Conservation (phyloP, 495 filamentous ascomycete species). For the Xylaria bambusicola region DNA sequence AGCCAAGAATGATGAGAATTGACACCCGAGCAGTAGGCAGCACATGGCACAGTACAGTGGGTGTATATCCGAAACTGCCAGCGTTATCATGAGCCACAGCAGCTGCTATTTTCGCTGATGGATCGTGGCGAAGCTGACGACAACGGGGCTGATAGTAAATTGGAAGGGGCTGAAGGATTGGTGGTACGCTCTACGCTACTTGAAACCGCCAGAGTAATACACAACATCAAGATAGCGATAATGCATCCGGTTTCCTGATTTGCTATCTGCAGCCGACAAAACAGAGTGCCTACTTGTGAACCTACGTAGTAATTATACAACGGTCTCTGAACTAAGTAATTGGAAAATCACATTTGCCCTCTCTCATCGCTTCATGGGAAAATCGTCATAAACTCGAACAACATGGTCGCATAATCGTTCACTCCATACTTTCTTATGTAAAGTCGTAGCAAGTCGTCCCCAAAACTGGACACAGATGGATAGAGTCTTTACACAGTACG, state of each 20-base stretch:
- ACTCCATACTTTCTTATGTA: neutral
- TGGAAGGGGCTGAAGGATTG: constrained; percentile 11
- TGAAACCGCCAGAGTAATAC: no score
- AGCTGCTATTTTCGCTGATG: neutral
- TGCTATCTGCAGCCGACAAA: no score
- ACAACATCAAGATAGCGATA: no score
- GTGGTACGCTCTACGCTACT: neutral
- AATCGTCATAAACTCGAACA: neutral
- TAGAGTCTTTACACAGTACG: neutral
- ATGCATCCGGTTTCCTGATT: no score
- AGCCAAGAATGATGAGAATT: no score
- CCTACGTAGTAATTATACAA: constrained; percentile 4
- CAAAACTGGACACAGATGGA: no score
- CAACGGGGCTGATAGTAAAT: constrained; percentile 11
- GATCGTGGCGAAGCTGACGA: no score
- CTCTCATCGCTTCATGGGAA: constrained; percentile 11
- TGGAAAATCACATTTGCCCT: constrained; percentile 8
- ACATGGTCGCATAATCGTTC: neutral
- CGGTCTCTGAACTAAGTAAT: neutral
- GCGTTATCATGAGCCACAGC: neutral
- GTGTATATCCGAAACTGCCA: neutral
- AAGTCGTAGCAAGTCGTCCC: no score
- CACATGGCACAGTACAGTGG: neutral
- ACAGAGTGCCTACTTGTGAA: neutral
- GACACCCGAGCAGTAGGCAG: neutral